These are phyloP conservation scores for Pestalotiopsis sp. DNA, from an alignment of 2,329 filamentous ascomycete species.

Conservation along the genomic window DNA sequence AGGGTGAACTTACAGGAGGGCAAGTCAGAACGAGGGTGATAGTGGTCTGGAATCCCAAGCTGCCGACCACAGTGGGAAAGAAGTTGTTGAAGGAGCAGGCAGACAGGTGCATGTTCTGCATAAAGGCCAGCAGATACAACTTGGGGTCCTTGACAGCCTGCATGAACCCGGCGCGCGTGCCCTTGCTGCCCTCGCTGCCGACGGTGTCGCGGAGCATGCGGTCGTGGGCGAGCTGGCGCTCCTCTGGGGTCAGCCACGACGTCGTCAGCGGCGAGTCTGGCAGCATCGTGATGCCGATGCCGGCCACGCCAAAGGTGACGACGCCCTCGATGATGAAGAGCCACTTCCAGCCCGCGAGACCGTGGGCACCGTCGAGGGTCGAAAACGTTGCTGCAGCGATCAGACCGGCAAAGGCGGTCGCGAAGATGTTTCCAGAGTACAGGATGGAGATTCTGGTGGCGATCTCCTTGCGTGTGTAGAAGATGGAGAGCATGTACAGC, in stretches of 20 bases:
- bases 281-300: slow-evolving; percentile 36
- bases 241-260: slow-evolving; percentile 45
- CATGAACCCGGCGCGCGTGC: slow-evolving; percentile 42
- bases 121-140: slow-evolving; percentile 46
- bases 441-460: slow-evolving; percentile 41
- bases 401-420: slow-evolving; percentile 41
- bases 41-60: slow-evolving; percentile 44
- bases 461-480: slow-evolving; percentile 52
- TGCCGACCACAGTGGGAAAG: slow-evolving; percentile 40
- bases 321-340: slow-evolving; percentile 22
- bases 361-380: slow-evolving; percentile 34
- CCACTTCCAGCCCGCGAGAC: slow-evolving; percentile 42
- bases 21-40: slow-evolving; percentile 51
- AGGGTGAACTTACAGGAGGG: slow-evolving; percentile 35
- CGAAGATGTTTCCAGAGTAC: slow-evolving; percentile 41
- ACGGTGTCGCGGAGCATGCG: slow-evolving; percentile 35
- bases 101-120: slow-evolving; percentile 46
- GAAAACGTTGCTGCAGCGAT: slow-evolving; percentile 42
- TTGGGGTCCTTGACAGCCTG: slow-evolving; percentile 43
- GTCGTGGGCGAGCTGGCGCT: slow-evolving; percentile 44
- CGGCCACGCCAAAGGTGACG: slow-evolving; percentile 27
- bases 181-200: slow-evolving; percentile 35
- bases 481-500: slow-evolving; percentile 51
- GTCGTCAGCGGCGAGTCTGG: slow-evolving; percentile 41
- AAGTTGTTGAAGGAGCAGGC: slow-evolving; percentile 32